phyloP scores from a whole-genome alignment of 208 protist genomes.

The Tritrichomonas musculus region DNA sequence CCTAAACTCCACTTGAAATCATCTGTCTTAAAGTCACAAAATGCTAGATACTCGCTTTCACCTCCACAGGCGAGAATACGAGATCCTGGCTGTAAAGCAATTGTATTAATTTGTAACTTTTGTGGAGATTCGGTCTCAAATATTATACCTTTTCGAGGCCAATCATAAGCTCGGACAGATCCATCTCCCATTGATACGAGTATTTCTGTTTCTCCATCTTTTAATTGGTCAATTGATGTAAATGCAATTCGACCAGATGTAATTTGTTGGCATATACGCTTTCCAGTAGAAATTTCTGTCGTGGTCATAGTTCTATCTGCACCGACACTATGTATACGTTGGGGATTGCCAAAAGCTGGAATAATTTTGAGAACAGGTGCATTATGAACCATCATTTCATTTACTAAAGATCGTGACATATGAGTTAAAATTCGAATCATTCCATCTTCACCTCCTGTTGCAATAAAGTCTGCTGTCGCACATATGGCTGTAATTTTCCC shows the following conservation, averaged over 20 bases:
- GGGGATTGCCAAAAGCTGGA: neutral
- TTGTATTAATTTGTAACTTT: neutral
- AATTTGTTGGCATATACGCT: neutral
- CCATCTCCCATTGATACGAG: constrained; percentile 10
- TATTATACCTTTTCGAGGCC: neutral
- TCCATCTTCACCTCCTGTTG: neutral
- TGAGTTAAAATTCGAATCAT: neutral
- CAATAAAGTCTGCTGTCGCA: neutral
- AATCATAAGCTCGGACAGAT: neutral
- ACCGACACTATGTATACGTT: neutral
- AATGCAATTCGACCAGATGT: neutral
- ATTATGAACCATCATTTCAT: neutral
- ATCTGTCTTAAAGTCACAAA: neutral
- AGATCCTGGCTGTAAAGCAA: neutral
- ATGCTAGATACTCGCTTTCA: neutral
- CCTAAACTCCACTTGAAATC: neutral
- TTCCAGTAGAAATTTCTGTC: neutral
- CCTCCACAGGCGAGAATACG: neutral
- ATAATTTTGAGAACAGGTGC: neutral
- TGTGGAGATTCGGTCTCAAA: neutral
- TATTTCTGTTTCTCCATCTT: constrained; percentile 22
- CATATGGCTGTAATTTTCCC: neutral
- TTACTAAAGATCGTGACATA: neutral
- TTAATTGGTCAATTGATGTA: neutral
- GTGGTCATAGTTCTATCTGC: neutral